These are phyloP conservation scores for Fusarium brachygibbosum DNA, from an alignment of 2,329 filamentous ascomycete genomes.

Conservation along the genomic window DNA sequence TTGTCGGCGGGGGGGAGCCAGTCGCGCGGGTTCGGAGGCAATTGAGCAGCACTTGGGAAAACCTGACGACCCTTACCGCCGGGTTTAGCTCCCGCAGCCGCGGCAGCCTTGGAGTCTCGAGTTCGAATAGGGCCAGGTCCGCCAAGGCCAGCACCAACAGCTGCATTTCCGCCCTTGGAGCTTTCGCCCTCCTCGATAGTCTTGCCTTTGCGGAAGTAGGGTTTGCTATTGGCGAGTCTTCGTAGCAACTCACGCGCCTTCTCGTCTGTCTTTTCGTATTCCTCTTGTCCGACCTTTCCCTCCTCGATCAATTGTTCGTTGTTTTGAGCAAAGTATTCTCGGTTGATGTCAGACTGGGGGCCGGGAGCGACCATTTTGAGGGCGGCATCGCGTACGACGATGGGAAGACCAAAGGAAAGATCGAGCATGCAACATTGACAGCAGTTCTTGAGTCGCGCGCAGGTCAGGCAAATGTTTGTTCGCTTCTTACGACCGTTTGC, in stretches of 20 bases:
- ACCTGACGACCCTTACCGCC: slow-evolving; percentile 63
- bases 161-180: slow-evolving; percentile 61
- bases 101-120: slow-evolving; percentile 70
- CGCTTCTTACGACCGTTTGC: slow-evolving; percentile 89
- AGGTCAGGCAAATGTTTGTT: slow-evolving; percentile 96
- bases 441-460: slow-evolving; percentile 97
- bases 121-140: slow-evolving; percentile 85
- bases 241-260: slow-evolving; percentile 91
- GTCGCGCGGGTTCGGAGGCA: slow-evolving; percentile 86
- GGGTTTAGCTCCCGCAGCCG: slow-evolving; percentile 63
- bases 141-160: slow-evolving; percentile 69
- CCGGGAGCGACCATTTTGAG: slow-evolving; percentile 98
- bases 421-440: slow-evolving; percentile 99
- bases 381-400: slow-evolving; percentile 94
- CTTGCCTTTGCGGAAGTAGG: slow-evolving; percentile 92
- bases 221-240: slow-evolving; percentile 89
- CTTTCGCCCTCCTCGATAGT: slow-evolving; percentile 69
- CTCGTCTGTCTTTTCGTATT: slow-evolving; percentile 96
- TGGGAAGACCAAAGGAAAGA: slow-evolving; percentile 93
- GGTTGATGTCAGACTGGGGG: slow-evolving; percentile 90
- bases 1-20: slow-evolving; percentile 86
- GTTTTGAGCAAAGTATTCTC: slow-evolving; percentile 98
- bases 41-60: slow-evolving; percentile 78
- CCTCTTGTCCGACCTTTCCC: slow-evolving; percentile 85
- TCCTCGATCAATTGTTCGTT: slow-evolving; percentile 97